Evolutionary conservation across 441 rosid species (phyloP).

Genomic region (Metrosideros polymorpha): DNA sequence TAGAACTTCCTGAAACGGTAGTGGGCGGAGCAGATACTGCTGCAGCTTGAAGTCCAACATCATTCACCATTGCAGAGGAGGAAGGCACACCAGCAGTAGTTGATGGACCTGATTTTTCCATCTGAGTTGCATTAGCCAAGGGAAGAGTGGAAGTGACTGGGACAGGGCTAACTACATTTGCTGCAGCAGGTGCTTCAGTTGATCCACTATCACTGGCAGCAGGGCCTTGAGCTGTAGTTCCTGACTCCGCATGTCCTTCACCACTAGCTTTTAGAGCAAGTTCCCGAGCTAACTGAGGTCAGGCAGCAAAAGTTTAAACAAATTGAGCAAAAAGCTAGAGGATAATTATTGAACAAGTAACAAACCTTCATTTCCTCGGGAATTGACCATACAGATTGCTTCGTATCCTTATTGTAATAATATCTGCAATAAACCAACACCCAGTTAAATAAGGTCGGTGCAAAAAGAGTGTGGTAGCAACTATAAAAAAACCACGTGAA

Average conservation of each 20-base stretch:
- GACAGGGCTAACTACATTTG: conserved; percentile 45
- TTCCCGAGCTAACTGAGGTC: conserved; percentile 88
- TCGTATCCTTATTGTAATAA: conserved; percentile 88
- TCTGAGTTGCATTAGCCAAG: conserved; percentile 33
- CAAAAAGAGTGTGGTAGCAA: not conserved
- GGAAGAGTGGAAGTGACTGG: conserved; percentile 43
- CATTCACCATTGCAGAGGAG: conserved; percentile 15
- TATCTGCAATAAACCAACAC: conserved; percentile 41
- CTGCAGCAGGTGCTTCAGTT: conserved; percentile 25
- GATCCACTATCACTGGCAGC: conserved; percentile 29
- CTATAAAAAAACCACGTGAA: not conserved
- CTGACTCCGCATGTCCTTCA: conserved; percentile 29
- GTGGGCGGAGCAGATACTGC: conserved; percentile 14
- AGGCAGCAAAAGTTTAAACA: conserved; percentile 13
- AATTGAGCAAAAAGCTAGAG: conserved; percentile 14
- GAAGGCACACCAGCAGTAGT: conserved; percentile 30
- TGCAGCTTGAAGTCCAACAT: conserved; percentile 28
- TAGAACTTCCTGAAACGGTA: conserved; percentile 22
- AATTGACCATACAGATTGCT: conserved; percentile 91
- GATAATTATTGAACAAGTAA: not conserved
- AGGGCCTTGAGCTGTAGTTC: conserved; percentile 30
- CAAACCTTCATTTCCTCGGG: conserved; percentile 93
- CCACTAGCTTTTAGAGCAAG: conserved; percentile 53
- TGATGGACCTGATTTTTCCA: conserved; percentile 31
- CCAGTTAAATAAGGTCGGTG: not conserved